phyloP scores from a whole-genome alignment of 192 early-diverging fungal genomes.

The Mortierella hygrophila region DNA sequence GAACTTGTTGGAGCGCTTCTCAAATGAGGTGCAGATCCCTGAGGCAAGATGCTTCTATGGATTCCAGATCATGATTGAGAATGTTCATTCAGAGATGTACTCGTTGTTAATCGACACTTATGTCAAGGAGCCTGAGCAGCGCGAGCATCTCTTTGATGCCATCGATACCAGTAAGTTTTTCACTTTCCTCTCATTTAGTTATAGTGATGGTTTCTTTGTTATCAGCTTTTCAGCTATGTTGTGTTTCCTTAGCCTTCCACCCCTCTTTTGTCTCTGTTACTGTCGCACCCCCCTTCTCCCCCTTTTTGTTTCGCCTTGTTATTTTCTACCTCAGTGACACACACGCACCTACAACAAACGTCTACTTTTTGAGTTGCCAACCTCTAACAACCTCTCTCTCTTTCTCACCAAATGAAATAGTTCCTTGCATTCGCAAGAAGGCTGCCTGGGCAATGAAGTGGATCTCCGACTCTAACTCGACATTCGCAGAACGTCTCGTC shows the following conservation, averaged over 20 bases:
- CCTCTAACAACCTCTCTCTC: background rate
- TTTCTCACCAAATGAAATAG: constrained; percentile 43
- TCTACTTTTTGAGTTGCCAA: background rate
- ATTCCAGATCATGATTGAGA: constrained; percentile 99
- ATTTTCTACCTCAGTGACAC: background rate
- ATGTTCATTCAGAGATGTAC: constrained; percentile 97
- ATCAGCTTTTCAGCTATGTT: constrained; percentile 5
- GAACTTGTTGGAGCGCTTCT: constrained; percentile 92
- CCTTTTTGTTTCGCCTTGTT: background rate
- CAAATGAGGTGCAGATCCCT: constrained; percentile 92
- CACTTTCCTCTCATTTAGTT: background rate
- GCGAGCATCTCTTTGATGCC: constrained; percentile 91
- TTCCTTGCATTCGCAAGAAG: constrained; percentile 96
- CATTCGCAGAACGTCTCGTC: constrained; percentile 92
- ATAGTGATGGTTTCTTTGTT: constrained; percentile 8
- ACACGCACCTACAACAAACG: background rate
- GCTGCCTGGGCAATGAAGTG: constrained; percentile 97
- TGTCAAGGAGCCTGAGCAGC: constrained; percentile 88
- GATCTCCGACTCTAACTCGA: constrained; percentile 83
- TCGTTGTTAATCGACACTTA: constrained; percentile 96
- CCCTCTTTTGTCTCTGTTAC: background rate
- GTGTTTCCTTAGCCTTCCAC: background rate
- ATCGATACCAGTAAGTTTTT: constrained; percentile 83
- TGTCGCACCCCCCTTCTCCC: background rate
- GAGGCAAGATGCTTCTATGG: constrained; percentile 96